Conservation (phyloP, 352 stramenopile species). For the Phytophthora megakarya region DNA sequence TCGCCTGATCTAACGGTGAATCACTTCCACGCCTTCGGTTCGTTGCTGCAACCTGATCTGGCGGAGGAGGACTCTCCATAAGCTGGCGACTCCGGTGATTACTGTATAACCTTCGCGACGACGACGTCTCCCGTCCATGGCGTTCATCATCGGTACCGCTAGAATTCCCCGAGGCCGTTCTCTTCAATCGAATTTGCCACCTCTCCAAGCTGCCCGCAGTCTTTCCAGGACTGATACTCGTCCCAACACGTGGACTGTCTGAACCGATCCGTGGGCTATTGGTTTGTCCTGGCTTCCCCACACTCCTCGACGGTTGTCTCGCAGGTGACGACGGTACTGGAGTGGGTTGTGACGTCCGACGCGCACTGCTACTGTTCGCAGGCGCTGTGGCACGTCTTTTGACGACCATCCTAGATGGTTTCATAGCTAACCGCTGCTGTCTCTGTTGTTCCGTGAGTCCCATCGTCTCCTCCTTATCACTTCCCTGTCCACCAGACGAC, state of each 20-base stretch:
- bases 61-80: conserved; percentile 43
- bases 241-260: conserved; percentile 11
- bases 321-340: conserved; percentile 29
- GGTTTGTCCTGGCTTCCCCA: conserved; percentile 11
- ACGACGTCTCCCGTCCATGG: conserved; percentile 14
- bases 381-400: conserved; percentile 46
- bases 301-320: conserved; percentile 20
- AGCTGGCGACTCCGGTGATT: conserved; percentile 43
- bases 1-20: conserved; percentile 18
- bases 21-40: conserved; percentile 27
- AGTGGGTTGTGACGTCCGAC: conserved; percentile 17
- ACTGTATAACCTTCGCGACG: conserved; percentile 31
- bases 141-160: conserved; percentile 41
- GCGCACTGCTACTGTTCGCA: conserved; percentile 23
- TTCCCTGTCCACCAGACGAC: conserved; percentile 50
- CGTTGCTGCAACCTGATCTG: conserved; percentile 27
- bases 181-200: conserved; percentile 35
- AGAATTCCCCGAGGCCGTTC: conserved; percentile 34
- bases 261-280: conserved; percentile 17
- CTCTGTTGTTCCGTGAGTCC: conserved; percentile 21
- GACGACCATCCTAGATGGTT: conserved; percentile 61
- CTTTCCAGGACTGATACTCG: conserved; percentile 15
- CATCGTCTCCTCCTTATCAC: conserved; percentile 47
- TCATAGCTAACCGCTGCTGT: conserved; percentile 33
- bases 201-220: conserved; percentile 29